Percentiles rank a stretch among this genome's conserved stretches.
Evolutionary conservation across 2,329 filamentous ascomycete species (phyloP).

Genomic region (Colletotrichum tanaceti): DNA sequence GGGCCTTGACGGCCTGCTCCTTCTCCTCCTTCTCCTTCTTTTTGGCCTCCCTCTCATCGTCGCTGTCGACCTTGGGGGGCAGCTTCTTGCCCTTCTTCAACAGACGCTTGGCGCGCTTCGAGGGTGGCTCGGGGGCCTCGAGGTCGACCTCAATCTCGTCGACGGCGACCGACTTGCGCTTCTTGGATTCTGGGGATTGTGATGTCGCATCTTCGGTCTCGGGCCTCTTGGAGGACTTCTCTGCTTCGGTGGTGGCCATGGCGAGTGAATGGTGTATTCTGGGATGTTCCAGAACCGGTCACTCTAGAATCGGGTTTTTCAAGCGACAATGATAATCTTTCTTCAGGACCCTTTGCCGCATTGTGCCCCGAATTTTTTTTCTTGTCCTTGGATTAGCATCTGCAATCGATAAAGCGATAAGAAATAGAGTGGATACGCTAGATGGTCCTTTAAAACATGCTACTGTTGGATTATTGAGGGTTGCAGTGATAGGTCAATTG

Average conservation of each 20-base stretch:
- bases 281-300: neutral
- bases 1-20: slow-evolving; percentile 59
- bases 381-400: slow-evolving; percentile 15
- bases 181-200: slow-evolving; percentile 59
- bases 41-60: slow-evolving; percentile 54
- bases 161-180: slow-evolving; percentile 74
- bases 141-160: slow-evolving; percentile 92
- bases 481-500: too few species aligned
- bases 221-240: slow-evolving; percentile 17
- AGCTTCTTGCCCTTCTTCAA: slow-evolving; percentile 84
- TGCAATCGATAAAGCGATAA: slow-evolving; percentile 38
- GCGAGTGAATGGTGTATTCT: neutral
- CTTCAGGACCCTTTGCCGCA: slow-evolving; percentile 16
- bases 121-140: slow-evolving; percentile 88
- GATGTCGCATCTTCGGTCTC: slow-evolving; percentile 12
- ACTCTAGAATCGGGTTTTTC: slow-evolving; percentile 2
- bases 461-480: too few species aligned
- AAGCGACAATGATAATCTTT: slow-evolving; percentile 20
- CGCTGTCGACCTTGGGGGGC: slow-evolving; percentile 57
- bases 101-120: slow-evolving; percentile 90
- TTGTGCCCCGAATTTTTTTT: slow-evolving; percentile 36
- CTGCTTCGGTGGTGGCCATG: slow-evolving; percentile 25
- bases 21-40: slow-evolving; percentile 54
- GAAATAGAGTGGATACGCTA: neutral
- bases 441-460: too few species aligned